Conservation (phyloP, 176 grass and related monocot species). For the Lolium multiflorum region DNA sequence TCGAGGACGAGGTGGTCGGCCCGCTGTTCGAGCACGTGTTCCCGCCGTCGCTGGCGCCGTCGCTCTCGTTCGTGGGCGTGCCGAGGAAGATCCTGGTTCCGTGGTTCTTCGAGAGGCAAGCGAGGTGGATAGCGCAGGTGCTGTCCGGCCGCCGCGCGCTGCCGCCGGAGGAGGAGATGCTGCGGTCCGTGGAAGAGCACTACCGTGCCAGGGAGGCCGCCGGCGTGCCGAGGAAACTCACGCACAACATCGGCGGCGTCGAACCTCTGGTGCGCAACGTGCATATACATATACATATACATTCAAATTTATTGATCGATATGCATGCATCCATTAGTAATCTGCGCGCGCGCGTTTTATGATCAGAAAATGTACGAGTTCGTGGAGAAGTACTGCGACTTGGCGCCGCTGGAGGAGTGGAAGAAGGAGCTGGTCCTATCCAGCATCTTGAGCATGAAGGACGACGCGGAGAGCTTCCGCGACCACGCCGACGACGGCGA, state of each 20-base stretch:
- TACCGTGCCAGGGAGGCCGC: background rate
- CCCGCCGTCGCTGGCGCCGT: background rate
- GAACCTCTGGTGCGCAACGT: background rate
- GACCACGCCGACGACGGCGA: too few relatives aligned
- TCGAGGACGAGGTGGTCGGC: background rate
- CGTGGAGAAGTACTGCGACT: too few relatives aligned
- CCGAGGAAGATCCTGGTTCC: background rate
- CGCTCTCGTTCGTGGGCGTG: background rate
- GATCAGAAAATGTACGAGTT: too few relatives aligned
- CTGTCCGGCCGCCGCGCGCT: background rate
- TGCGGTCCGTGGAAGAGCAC: background rate
- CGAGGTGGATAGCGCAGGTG: background rate
- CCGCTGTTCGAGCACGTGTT: conserved; percentile 14
- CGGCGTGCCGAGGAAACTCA: background rate
- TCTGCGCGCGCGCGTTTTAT: too few relatives aligned
- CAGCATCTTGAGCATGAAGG: too few relatives aligned
- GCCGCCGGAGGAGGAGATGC: background rate
- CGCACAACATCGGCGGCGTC: background rate
- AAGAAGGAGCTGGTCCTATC: too few relatives aligned
- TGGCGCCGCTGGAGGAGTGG: too few relatives aligned
- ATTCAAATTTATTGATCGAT: too few relatives aligned
- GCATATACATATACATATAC: too few relatives aligned
- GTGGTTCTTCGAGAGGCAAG: background rate
- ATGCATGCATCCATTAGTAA: too few relatives aligned
- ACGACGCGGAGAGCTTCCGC: too few relatives aligned